phyloP scores from a whole-genome alignment of 495 filamentous ascomycete genomes.

The Podospora didyma region DNA sequence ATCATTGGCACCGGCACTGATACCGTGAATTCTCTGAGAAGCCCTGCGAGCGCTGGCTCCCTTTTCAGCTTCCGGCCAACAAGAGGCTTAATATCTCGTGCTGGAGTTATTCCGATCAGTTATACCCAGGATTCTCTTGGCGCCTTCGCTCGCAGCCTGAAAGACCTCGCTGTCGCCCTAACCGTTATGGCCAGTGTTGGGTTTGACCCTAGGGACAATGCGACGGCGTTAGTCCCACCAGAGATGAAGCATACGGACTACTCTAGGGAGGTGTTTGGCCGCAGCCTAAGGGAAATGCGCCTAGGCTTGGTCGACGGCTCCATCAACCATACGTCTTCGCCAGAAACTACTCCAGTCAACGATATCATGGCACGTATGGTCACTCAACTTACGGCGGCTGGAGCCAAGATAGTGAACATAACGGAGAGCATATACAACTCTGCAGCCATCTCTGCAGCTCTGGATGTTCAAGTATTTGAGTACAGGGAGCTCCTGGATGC shows the following conservation, averaged over 20 bases:
- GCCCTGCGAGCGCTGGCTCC: conserved; percentile 58
- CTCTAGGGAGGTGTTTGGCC: conserved; percentile 28
- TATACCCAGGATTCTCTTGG: conserved; percentile 60
- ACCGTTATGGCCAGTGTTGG: conserved; percentile 53
- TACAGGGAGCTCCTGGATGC: conserved; percentile 46
- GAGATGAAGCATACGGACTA: conserved; percentile 36
- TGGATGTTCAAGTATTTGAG: conserved; percentile 58
- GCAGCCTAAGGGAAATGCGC: conserved; percentile 38
- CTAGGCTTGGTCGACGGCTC: conserved; percentile 48
- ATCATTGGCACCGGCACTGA: conserved; percentile 59
- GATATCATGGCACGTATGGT: conserved; percentile 37
- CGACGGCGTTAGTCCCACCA: conserved; percentile 35
- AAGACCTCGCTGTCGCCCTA: conserved; percentile 52
- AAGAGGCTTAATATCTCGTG: conserved; percentile 47
- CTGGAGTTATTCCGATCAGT: conserved; percentile 57
- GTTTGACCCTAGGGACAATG: conserved; percentile 42
- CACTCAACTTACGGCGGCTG: conserved; percentile 28
- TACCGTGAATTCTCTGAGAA: conserved; percentile 59
- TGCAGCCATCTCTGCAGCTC: conserved; percentile 33
- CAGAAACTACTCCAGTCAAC: conserved; percentile 54
- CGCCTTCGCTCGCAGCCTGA: conserved; percentile 51
- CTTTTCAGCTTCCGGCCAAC: conserved; percentile 60
- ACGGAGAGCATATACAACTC: conserved; percentile 50
- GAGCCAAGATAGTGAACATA: conserved; percentile 40
- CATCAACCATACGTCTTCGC: conserved; percentile 36